phyloP scores from a whole-genome alignment of 2,329 filamentous ascomycete species.

The Bipolaris victoriae region DNA sequence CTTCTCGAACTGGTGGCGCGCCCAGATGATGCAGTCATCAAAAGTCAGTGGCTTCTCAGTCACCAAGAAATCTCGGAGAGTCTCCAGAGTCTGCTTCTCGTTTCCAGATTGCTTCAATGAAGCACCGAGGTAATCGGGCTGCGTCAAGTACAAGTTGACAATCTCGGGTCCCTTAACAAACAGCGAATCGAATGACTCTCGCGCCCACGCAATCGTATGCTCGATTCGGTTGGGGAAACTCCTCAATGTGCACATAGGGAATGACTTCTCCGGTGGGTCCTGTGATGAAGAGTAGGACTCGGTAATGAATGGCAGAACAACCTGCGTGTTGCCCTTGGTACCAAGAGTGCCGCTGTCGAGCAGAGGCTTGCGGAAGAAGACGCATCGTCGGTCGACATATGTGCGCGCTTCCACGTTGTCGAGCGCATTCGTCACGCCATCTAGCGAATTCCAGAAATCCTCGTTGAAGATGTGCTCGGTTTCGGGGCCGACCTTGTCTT shows the following conservation, averaged over 20 bases:
- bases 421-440: constrained; percentile 94
- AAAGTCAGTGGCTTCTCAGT: constrained; percentile 90
- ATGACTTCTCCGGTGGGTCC: constrained; percentile 96
- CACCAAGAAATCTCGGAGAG: constrained; percentile 85
- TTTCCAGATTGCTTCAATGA: constrained; percentile 92
- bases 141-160: constrained; percentile 90
- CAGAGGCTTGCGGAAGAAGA: constrained; percentile 97
- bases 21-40: constrained; percentile 97
- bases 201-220: constrained; percentile 97
- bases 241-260: constrained; percentile 97
- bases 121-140: constrained; percentile 86
- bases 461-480: constrained; percentile 96
- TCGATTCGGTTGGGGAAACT: constrained; percentile 99
- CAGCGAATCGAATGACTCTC: constrained; percentile 91
- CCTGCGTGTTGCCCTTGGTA: constrained; percentile 98
- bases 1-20: constrained; percentile 89
- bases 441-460: constrained; percentile 83
- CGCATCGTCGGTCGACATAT: constrained; percentile 93
- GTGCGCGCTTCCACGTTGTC: constrained; percentile 98
- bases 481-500: constrained; percentile 87
- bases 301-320: constrained; percentile 86
- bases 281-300: constrained; percentile 98
- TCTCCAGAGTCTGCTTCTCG: constrained; percentile 92
- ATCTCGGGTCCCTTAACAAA: constrained; percentile 94
- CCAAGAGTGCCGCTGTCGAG: constrained; percentile 97